Evolutionary conservation across 331 rosid species (phyloP).

Genomic region (Saraca asoca): DNA sequence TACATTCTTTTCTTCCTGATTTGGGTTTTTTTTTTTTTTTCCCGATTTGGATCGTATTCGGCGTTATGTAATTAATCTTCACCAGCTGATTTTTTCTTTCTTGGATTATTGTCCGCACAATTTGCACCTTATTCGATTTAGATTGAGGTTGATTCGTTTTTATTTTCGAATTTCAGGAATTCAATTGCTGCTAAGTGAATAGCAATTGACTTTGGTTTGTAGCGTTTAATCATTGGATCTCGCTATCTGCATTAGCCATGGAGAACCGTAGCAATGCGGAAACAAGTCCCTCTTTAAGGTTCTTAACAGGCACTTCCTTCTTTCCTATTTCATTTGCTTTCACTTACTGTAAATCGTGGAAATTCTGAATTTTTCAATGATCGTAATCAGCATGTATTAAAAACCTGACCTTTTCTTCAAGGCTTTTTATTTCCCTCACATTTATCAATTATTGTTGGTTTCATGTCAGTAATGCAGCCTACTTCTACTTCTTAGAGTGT

Average conservation of each 20-base stretch:
- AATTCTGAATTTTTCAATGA: not conserved
- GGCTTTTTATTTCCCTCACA: not conserved
- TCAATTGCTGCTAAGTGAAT: not conserved
- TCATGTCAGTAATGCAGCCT: not conserved
- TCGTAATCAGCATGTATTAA: not conserved
- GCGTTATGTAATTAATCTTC: not conserved
- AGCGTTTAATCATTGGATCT: constrained; percentile 25
- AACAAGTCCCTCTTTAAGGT: constrained; percentile 51
- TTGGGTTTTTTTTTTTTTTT: constrained; percentile 1
- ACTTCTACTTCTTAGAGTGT: not conserved
- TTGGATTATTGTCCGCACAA: not conserved
- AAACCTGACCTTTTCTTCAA: not conserved
- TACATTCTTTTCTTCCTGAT: not conserved
- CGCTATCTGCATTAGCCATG: constrained; percentile 42
- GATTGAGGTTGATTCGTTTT: not conserved
- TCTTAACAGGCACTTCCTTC: constrained; percentile 1
- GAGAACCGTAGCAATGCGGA: constrained; percentile 61
- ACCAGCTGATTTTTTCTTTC: not conserved
- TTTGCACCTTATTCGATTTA: not conserved
- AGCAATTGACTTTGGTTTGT: constrained; percentile 25
- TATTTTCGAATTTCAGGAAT: constrained; percentile 22
- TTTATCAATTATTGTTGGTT: not conserved
- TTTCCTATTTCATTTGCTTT: constrained; percentile 8
- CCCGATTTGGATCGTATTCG: constrained; percentile 25
- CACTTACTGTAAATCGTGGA: not conserved